Evolutionary conservation across 1,284 basidiomycete species (phyloP), one percentile per base, ranked within the genome.

Genomic region (Rhodotorula sp.): DNA sequence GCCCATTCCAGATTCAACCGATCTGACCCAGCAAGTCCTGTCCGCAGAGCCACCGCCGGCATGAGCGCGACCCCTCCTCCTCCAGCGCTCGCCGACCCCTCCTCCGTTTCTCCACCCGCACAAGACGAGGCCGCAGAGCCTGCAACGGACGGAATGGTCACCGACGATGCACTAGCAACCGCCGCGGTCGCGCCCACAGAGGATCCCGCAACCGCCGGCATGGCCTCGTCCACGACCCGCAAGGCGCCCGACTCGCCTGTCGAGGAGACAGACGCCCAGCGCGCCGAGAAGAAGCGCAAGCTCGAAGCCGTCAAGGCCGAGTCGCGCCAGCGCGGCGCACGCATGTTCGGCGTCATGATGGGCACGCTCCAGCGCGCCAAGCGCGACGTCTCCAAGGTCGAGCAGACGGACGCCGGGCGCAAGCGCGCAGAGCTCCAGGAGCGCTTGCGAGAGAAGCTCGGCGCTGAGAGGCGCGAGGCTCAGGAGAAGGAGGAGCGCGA

Each of bases 321-420:
- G 57, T 62, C 54, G 12, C 65, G 69, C 37, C 70, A 73, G 48
- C 61, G 78, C 21, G 74, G 77, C 12, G 64, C 70, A 55, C 50
- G 78, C 27, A 72, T 79, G 72, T 79, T 79, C 65, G 78, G 78
- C 22, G 55, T 79, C 22, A 66, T 79, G 65, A 44, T 67, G 36
- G 69, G 68, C 22, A 79, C 77, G 19, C 61, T 79, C 36, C 70
- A 73, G 58, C 76, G 75, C 48, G 76, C 77, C 22, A 74, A 76
- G 46, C 58, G 69, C 34, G 68, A 77, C 36, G 72, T 70, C 37
- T 64, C 61, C 34, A 65, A 64, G 54, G 63, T 63, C 41, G 66
- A 51, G 36, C 60, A 51, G 57, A 67, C 75, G 34, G 73, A 70
- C 27, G 61, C 71, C 60, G 70, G 68, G 58, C 67, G 71, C 62